A percentile compares a stretch with the other conserved stretches of the same genome.
These are phyloP conservation scores for Candida nonsorbophila DNA, from an alignment of 805 yeast genomes.

Conservation along the genomic window DNA sequence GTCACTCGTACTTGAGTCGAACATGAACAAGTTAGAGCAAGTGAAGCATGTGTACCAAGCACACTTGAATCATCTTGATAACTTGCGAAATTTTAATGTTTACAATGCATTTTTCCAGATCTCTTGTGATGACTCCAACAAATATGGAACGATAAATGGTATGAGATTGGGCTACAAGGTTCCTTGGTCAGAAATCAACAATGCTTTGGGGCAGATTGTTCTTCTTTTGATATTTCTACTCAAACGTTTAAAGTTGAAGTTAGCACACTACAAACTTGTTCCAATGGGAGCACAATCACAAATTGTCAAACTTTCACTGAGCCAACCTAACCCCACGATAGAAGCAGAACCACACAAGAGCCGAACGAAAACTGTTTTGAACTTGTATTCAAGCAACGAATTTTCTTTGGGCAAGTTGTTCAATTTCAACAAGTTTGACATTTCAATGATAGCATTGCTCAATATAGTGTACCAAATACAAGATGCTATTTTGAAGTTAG, in stretches of 20 bases:
- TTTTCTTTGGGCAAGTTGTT: conserved; percentile 66
- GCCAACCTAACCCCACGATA: conserved; percentile 14
- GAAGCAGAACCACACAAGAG: conserved; percentile 2
- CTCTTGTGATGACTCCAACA: conserved; percentile 61
- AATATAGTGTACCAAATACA: conserved; percentile 56
- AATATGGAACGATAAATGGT: conserved; percentile 84
- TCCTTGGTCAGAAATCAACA: conserved; percentile 88
- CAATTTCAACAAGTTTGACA: conserved; percentile 72
- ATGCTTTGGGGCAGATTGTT: conserved; percentile 83
- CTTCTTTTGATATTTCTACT: conserved; percentile 62
- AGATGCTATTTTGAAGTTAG: conserved; percentile 35
- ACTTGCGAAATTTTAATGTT: conserved; percentile 70
- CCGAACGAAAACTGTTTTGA: conserved; percentile 36
- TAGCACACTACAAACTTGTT: conserved; percentile 57
- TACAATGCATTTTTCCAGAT: conserved; percentile 80
- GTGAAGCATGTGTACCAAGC: conserved; percentile 58
- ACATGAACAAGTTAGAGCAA: conserved; percentile 54
- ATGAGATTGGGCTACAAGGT: conserved; percentile 73
- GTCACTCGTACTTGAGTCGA: conserved; percentile 47
- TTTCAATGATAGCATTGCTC: conserved; percentile 73
- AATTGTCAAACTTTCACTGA: conserved; percentile 58
- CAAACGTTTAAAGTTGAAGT: conserved; percentile 47
- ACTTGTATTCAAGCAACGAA: conserved; percentile 66
- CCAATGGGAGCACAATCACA: conserved; percentile 85
- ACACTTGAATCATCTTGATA: conserved; percentile 62